A percentile compares a stretch with the other conserved stretches of the same genome.
Conservation (phyloP, 768 basidiomycete species). For the Podaxis sp. region DNA sequence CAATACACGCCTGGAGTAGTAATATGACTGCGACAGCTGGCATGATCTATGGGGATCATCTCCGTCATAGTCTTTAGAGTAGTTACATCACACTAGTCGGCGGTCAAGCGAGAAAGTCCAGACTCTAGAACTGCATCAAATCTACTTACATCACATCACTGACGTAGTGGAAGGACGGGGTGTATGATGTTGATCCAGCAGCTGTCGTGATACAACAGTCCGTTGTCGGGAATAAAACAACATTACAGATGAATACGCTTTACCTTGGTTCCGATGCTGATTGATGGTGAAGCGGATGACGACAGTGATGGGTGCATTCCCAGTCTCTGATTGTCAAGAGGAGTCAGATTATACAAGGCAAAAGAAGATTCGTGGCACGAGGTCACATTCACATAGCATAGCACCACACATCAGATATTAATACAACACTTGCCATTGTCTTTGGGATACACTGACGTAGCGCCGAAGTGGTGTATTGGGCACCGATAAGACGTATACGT, state of each 20-base stretch:
- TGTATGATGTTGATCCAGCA: neutral
- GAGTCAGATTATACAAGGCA: neutral
- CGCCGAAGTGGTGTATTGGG: neutral
- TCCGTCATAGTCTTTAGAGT: neutral
- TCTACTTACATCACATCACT: neutral
- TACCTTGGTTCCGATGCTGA: constrained; percentile 2
- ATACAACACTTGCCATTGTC: neutral
- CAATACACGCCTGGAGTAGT: neutral
- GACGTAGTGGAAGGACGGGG: neutral
- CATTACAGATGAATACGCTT: neutral
- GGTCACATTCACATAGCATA: neutral
- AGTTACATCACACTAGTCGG: neutral
- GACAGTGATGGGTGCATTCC: neutral
- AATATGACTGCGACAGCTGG: neutral
- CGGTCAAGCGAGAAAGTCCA: neutral
- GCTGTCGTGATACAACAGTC: neutral
- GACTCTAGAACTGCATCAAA: neutral
- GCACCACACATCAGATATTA: neutral
- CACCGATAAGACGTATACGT: neutral
- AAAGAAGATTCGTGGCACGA: neutral
- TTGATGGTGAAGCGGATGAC: neutral
- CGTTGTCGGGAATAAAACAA: neutral
- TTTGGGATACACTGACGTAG: constrained; percentile 5
- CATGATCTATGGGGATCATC: neutral
- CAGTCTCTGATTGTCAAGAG: neutral